phyloP scores from a whole-genome alignment of 1,284 basidiomycete species.

The Sporisorium exsertum region DNA sequence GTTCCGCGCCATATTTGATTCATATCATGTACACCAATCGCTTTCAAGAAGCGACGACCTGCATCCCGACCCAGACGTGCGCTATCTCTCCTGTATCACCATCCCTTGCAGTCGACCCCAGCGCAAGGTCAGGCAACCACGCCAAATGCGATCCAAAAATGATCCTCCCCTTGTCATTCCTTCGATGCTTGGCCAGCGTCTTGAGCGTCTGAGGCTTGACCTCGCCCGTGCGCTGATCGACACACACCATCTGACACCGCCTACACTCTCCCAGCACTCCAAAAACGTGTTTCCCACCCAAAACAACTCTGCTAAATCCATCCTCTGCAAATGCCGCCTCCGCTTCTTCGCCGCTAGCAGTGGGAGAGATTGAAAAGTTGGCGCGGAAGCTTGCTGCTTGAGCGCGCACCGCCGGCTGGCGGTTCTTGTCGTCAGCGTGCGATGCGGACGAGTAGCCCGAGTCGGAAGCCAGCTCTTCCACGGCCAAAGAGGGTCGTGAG shows the following conservation, averaged over 20 bases:
- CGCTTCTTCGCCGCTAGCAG: no score
- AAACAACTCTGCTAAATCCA: constrained; percentile 17
- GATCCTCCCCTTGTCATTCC: constrained; percentile 38
- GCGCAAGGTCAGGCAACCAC: constrained; percentile 31
- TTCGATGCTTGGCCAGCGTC: constrained; percentile 37
- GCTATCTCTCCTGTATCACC: not conserved
- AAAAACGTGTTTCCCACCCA: constrained; percentile 42
- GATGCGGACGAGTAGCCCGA: constrained; percentile 41
- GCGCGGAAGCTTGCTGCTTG: constrained; percentile 48
- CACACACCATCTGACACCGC: constrained; percentile 55
- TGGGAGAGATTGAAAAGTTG: constrained; percentile 52
- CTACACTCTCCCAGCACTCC: constrained; percentile 49
- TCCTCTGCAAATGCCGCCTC: constrained; percentile 33
- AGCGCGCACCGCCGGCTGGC: not conserved
- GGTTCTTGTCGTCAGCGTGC: constrained; percentile 2
- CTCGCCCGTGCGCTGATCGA: constrained; percentile 48
- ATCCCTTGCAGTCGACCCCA: not conserved
- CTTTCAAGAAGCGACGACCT: constrained; percentile 14
- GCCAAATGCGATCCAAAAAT: constrained; percentile 45
- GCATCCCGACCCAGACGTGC: constrained; percentile 44
- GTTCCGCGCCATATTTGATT: no score
- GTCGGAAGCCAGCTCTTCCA: constrained; percentile 36
- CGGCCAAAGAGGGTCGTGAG: not conserved
- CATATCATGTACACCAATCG: not conserved
- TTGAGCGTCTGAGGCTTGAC: constrained; percentile 43